Conservation (phyloP, 1,284 basidiomycete species). For the Ganoderma meredithae region DNA sequence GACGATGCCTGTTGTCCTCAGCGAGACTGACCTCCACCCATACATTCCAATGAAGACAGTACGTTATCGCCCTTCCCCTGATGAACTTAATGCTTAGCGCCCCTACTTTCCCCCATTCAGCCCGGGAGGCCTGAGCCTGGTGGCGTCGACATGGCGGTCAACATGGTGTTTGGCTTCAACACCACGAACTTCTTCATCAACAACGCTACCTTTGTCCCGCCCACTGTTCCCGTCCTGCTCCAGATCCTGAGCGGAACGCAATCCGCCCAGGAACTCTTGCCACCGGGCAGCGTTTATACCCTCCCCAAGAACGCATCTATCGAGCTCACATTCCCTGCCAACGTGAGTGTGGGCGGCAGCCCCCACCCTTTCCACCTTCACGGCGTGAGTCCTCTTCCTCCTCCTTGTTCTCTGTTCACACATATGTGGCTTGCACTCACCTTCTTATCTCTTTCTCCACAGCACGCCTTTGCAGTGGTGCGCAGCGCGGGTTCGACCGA, state of each 20-base stretch:
- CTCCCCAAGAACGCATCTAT: slow-evolving; percentile 25
- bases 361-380: slow-evolving; percentile 49
- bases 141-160: slow-evolving; percentile 38
- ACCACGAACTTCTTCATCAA: slow-evolving; percentile 34
- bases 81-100: background rate
- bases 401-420: background rate
- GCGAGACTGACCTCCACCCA: slow-evolving; percentile 38
- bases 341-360: slow-evolving; percentile 33
- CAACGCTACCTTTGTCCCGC: slow-evolving; percentile 31
- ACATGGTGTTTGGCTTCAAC: slow-evolving; percentile 24
- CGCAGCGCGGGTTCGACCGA: slow-evolving; percentile 35
- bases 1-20: slow-evolving; percentile 26
- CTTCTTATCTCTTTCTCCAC: slow-evolving; percentile 10
- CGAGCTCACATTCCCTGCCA: slow-evolving; percentile 6
- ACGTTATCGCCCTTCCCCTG: background rate
- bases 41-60: slow-evolving; percentile 17
- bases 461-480: slow-evolving; percentile 38
- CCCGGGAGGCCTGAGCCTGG: slow-evolving; percentile 36
- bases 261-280: slow-evolving; percentile 37
- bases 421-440: background rate
- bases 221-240: slow-evolving; percentile 27
- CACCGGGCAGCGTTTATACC: slow-evolving; percentile 39
- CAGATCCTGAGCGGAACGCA: slow-evolving; percentile 42
- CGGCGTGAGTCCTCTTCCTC: slow-evolving; percentile 30
- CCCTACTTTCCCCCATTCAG: slow-evolving; percentile 16